Conservation (phyloP, 140 eudicot species). For the Stevia rebaudiana region DNA sequence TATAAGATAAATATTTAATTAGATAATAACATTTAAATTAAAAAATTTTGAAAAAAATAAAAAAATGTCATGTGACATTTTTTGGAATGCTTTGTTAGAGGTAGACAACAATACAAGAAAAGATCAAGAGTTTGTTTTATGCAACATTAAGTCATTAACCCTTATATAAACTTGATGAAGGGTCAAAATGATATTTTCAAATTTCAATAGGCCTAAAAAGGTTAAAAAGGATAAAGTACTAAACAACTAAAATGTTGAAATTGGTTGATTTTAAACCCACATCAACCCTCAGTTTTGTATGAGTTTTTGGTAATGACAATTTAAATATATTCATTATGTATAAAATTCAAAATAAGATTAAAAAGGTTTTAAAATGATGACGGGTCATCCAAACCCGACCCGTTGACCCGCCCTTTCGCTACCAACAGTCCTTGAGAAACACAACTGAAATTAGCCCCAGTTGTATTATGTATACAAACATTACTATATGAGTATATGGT, state of each 20-base stretch:
- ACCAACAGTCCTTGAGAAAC: constrained; percentile 8
- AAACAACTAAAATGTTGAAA: background rate
- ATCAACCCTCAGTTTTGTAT: background rate
- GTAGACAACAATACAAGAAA: no score
- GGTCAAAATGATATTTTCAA: no score
- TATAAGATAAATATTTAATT: no score
- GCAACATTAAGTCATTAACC: no score
- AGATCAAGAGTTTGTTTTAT: no score
- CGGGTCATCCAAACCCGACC: background rate
- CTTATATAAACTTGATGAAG: no score
- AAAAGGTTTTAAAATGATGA: background rate
- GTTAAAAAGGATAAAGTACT: no score
- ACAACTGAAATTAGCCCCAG: background rate
- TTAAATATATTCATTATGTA: background rate
- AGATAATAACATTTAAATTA: no score
- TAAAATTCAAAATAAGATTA: background rate
- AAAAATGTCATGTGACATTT: no score
- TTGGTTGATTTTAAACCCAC: background rate
- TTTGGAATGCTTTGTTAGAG: no score
- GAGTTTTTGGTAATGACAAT: background rate
- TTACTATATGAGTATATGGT: constrained; percentile 10
- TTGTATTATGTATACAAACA: background rate
- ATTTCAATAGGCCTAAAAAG: no score
- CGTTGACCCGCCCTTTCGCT: background rate
- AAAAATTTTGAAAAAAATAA: no score